Conservation (phyloP, 2,329 filamentous ascomycete genomes). For the Leptographium lundbergii region DNA sequence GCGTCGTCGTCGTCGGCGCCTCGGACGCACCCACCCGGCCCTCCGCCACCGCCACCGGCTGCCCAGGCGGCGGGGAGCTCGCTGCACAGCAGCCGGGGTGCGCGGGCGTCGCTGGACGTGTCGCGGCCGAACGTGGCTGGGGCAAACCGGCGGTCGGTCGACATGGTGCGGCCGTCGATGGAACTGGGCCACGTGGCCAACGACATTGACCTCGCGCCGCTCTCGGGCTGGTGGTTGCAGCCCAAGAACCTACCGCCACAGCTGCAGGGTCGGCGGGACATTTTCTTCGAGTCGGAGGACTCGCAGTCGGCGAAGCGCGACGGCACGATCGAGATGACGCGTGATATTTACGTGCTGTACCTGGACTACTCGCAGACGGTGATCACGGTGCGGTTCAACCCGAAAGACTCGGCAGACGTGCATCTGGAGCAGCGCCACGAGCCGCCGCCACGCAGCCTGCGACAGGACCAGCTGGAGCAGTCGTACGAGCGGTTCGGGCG, state of each 20-base stretch:
- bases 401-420: constrained; percentile 50
- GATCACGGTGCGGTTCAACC: constrained; percentile 67
- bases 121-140: constrained; percentile 32
- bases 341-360: constrained; percentile 78
- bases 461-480: constrained; percentile 86
- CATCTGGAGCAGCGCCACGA: constrained; percentile 79
- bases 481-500: constrained; percentile 72
- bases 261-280: constrained; percentile 70
- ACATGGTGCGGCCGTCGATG: constrained; percentile 59
- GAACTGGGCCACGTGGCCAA: constrained; percentile 78
- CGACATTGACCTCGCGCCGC: constrained; percentile 66
- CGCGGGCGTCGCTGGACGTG: constrained; percentile 53
- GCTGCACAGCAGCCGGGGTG: constrained; percentile 19
- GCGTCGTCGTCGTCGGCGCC: not conserved
- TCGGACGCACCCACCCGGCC: constrained; percentile 4
- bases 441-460: constrained; percentile 62
- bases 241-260: constrained; percentile 66
- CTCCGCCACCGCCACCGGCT: constrained; percentile 26
- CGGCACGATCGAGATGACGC: constrained; percentile 59
- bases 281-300: constrained; percentile 74
- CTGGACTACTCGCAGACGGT: constrained; percentile 94
- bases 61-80: constrained; percentile 14
- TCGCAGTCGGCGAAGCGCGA: constrained; percentile 55
- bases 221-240: constrained; percentile 79
- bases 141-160: constrained; percentile 48